These are phyloP conservation scores for Aspergillus viridinutans DNA, from an alignment of 2,329 filamentous ascomycete species.

Conservation along the genomic window DNA sequence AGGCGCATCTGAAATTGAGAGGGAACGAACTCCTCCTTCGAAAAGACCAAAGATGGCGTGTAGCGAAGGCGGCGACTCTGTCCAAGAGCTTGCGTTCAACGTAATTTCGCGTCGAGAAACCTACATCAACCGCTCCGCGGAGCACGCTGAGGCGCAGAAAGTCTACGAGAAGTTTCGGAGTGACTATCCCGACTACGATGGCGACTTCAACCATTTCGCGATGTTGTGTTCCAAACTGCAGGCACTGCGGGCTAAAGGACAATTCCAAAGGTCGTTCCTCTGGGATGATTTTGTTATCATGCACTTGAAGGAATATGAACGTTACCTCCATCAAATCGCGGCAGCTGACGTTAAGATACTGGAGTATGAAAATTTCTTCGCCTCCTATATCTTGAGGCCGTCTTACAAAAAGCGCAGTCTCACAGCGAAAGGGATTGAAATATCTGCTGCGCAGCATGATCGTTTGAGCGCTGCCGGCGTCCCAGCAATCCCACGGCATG, in stretches of 20 bases:
- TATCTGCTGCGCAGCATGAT: slow-evolving; percentile 23
- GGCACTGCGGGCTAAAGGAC: slow-evolving; percentile 24
- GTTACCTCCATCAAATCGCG: slow-evolving; percentile 27
- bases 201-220: slow-evolving; percentile 36
- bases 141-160: slow-evolving; percentile 19
- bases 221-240: slow-evolving; percentile 36
- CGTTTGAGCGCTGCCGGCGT: slow-evolving; percentile 1
- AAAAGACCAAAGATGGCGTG: slow-evolving; percentile 7
- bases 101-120: slow-evolving; percentile 19
- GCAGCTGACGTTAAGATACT: slow-evolving; percentile 23
- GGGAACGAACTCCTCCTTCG: slow-evolving; percentile 10
- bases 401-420: slow-evolving; percentile 35
- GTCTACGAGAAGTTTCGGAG: slow-evolving; percentile 36
- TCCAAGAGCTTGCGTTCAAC: slow-evolving; percentile 6
- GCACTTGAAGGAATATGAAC: slow-evolving; percentile 34
- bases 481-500: not conserved
- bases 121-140: slow-evolving; percentile 17
- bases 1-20: slow-evolving; percentile 5
- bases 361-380: slow-evolving; percentile 39
- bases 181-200: slow-evolving; percentile 38
- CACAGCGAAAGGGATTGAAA: slow-evolving; percentile 27
- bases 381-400: slow-evolving; percentile 26
- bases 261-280: slow-evolving; percentile 33
- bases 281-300: slow-evolving; percentile 47
- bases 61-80: not conserved